Percentiles rank a stretch among this genome's conserved stretches.
These are phyloP conservation scores for Saposhnikovia divaricata DNA, from an alignment of 129 eudicot genomes.

Conservation along the genomic window DNA sequence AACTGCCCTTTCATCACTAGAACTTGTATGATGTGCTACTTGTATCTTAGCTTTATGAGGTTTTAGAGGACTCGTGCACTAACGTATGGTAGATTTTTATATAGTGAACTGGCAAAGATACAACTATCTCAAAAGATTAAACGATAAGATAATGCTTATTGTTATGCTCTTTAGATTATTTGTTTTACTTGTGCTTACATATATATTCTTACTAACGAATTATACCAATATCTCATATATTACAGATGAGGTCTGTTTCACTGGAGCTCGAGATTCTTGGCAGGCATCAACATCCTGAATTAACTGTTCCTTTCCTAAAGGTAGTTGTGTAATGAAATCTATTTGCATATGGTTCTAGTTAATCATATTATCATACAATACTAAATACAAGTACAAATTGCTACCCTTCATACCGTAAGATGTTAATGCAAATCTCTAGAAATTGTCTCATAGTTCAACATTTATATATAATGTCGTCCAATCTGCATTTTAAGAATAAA, in stretches of 20 bases:
- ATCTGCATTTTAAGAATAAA: not conserved
- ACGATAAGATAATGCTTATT: not conserved
- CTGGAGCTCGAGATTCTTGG: constrained; percentile 95
- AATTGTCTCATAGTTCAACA: not conserved
- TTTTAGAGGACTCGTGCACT: not conserved
- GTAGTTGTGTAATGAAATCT: constrained; percentile 15
- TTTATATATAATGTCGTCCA: not conserved
- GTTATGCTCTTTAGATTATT: constrained; percentile 4
- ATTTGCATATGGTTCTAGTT: not conserved
- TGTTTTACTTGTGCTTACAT: not conserved
- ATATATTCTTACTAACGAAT: not conserved
- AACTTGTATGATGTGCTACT: not conserved
- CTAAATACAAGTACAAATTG: not conserved
- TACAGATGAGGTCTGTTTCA: constrained; percentile 85
- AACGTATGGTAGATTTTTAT: not conserved
- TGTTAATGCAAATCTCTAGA: not conserved
- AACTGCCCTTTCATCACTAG: not conserved
- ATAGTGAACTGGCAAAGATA: not conserved
- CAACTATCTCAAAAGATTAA: not conserved
- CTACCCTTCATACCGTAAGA: not conserved
- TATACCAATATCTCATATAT: constrained; percentile 16
- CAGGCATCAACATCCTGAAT: constrained; percentile 80
- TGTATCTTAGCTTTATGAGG: not conserved
- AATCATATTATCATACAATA: not conserved
- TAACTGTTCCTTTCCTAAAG: constrained; percentile 75